Evolutionary conservation across 208 protist genomes (phyloP).

Genomic region (Leishmania braziliensis): DNA sequence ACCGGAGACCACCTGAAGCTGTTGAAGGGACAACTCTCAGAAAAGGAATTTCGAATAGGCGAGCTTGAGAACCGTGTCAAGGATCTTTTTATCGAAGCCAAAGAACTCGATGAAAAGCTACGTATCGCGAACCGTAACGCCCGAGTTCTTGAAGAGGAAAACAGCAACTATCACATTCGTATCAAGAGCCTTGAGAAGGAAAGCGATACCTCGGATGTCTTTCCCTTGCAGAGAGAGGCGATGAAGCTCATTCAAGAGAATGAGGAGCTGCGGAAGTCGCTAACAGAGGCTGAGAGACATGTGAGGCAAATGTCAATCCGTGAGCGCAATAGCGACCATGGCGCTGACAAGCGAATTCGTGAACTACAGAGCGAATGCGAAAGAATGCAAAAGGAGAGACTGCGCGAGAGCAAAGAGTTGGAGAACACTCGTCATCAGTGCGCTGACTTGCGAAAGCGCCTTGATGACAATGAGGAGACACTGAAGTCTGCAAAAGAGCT

Average conservation of each 20-base stretch:
- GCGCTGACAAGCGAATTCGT: conserved; percentile 22
- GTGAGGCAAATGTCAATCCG: conserved; percentile 8
- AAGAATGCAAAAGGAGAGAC: conserved; percentile 35
- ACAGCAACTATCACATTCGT: conserved; percentile 50
- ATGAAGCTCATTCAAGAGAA: conserved; percentile 71
- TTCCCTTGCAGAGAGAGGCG: conserved; percentile 40
- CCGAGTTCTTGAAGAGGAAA: conserved; percentile 80
- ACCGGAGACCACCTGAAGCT: conserved; percentile 12
- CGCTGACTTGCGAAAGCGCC: conserved; percentile 35
- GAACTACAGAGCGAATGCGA: conserved; percentile 27
- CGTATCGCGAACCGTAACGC: conserved; percentile 71
- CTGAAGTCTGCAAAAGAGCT: conserved; percentile 38
- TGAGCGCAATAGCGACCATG: conserved; percentile 7
- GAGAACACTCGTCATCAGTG: conserved; percentile 42
- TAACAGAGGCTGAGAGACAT: conserved; percentile 20
- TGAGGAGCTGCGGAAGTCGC: conserved; percentile 29
- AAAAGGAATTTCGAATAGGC: conserved; percentile 74
- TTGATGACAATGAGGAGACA: conserved; percentile 48
- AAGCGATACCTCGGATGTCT: background rate
- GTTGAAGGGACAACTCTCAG: conserved; percentile 48
- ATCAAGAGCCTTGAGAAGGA: conserved; percentile 40
- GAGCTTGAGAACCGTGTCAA: conserved; percentile 73
- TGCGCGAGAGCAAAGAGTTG: conserved; percentile 37
- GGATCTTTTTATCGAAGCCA: conserved; percentile 60
- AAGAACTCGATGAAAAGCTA: conserved; percentile 69